Conservation (phyloP, 331 rosid species). For the Prunus yedoensis region DNA sequence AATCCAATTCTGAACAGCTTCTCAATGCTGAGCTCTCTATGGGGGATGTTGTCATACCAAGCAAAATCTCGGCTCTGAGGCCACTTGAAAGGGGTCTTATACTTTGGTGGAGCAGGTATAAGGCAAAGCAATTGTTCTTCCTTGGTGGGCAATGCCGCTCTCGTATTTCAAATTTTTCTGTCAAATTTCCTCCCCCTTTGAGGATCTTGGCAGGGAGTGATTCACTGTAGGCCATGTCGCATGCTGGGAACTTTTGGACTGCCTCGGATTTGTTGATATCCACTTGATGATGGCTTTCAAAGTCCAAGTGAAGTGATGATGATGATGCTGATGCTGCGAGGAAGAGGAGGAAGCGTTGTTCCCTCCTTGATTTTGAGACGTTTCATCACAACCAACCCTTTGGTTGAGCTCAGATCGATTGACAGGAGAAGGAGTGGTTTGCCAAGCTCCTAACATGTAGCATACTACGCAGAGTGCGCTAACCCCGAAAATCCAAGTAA, state of each 20-base stretch:
- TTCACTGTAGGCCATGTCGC: conserved; percentile 61
- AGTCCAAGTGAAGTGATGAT: conserved; percentile 44
- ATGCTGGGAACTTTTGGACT: conserved; percentile 50
- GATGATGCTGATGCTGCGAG: conserved; percentile 30
- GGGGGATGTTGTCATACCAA: conserved; percentile 94
- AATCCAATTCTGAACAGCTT: conserved; percentile 95
- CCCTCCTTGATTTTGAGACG: neutral
- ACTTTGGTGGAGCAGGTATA: conserved; percentile 88
- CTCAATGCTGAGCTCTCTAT: conserved; percentile 89
- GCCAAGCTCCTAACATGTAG: conserved; percentile 80
- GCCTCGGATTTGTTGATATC: conserved; percentile 42
- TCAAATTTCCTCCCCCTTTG: conserved; percentile 66
- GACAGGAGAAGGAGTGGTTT: conserved; percentile 35
- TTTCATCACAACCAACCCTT: conserved; percentile 48
- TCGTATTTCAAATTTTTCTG: conserved; percentile 71
- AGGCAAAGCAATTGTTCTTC: conserved; percentile 69
- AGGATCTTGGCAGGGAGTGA: conserved; percentile 90
- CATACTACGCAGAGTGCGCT: conserved; percentile 73
- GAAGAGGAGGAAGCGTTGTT: conserved; percentile 14
- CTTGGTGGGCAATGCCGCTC: conserved; percentile 83
- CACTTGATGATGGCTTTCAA: conserved; percentile 67
- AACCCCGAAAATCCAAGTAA: conserved; percentile 72
- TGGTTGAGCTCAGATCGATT: conserved; percentile 46
- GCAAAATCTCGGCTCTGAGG: conserved; percentile 92
- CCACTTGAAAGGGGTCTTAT: conserved; percentile 90